A percentile compares a stretch with the other conserved stretches of the same genome.
Evolutionary conservation across 2,329 filamentous ascomycete species (phyloP).

Genomic region (Alternaria longipes): DNA sequence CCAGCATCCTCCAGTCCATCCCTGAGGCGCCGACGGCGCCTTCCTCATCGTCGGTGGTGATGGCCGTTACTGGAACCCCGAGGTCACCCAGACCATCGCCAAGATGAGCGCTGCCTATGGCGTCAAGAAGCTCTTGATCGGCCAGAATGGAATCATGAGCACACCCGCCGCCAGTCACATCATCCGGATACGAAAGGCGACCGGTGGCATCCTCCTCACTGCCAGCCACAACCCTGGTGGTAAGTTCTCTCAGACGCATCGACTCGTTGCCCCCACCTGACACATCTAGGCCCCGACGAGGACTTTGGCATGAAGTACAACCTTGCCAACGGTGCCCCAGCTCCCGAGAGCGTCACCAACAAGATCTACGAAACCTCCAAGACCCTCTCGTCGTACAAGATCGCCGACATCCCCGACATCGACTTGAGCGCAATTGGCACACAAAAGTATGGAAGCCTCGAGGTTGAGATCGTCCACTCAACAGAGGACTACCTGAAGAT

Average conservation of each 20-base stretch:
- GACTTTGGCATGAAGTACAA: slow-evolving; percentile 99
- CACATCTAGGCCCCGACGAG: slow-evolving; percentile 76
- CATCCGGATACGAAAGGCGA: slow-evolving; percentile 93
- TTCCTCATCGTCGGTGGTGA: slow-evolving; percentile 98
- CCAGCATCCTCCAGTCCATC: slow-evolving; percentile 94
- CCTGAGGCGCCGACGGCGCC: slow-evolving; percentile 86
- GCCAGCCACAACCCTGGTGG: slow-evolving; percentile 98
- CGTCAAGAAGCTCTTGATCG: slow-evolving; percentile 98
- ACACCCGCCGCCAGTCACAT: slow-evolving; percentile 96
- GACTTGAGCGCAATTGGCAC: slow-evolving; percentile 85
- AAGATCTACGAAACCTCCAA: slow-evolving; percentile 96
- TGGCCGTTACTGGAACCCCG: slow-evolving; percentile 95
- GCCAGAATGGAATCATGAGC: slow-evolving; percentile 94
- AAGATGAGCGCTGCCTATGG: slow-evolving; percentile 97
- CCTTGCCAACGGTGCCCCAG: slow-evolving; percentile 92
- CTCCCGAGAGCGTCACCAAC: slow-evolving; percentile 95
- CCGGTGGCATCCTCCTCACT: slow-evolving; percentile 94
- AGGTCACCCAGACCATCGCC: slow-evolving; percentile 94
- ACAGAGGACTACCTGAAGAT: slow-evolving; percentile 90
- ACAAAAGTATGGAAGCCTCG: slow-evolving; percentile 82
- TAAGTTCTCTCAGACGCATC: slow-evolving; percentile 58
- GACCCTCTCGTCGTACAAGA: slow-evolving; percentile 89
- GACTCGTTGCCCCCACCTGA: not conserved
- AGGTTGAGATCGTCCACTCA: slow-evolving; percentile 95
- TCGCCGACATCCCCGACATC: slow-evolving; percentile 84